phyloP scores from a whole-genome alignment of 2,329 filamentous ascomycete species.

The Neoarthrinium moseri region DNA sequence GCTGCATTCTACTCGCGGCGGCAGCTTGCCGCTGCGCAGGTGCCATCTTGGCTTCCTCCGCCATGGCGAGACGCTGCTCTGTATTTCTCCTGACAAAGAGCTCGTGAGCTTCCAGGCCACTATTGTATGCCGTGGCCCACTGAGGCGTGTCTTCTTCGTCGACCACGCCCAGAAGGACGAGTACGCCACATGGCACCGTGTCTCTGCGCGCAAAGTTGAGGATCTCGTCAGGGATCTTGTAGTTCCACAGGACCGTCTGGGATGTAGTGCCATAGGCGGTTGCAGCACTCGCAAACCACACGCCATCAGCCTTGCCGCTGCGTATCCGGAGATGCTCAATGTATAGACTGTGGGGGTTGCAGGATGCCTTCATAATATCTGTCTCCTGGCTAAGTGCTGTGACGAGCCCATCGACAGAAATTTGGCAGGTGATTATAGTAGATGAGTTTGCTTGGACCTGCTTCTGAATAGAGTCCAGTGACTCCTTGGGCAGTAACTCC shows the following conservation, averaged over 20 bases:
- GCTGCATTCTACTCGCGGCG: conserved; percentile 35
- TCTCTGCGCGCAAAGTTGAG: conserved; percentile 49
- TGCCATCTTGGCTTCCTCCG: conserved; percentile 42
- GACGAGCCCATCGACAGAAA: conserved; percentile 45
- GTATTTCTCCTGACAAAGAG: conserved; percentile 30
- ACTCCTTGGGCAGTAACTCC: conserved; percentile 20
- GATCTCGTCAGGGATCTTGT: conserved; percentile 53
- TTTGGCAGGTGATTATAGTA: conserved; percentile 44
- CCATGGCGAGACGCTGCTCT: conserved; percentile 40
- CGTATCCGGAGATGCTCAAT: conserved; percentile 46
- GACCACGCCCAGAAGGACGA: conserved; percentile 53
- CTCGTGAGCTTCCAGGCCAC: conserved; percentile 34
- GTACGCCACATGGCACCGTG: conserved; percentile 57
- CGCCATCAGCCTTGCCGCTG: conserved; percentile 33
- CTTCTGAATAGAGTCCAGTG: conserved; percentile 34
- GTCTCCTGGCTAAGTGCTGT: conserved; percentile 41
- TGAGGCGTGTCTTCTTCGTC: conserved; percentile 51
- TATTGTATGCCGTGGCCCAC: conserved; percentile 46
- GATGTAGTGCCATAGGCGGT: conserved; percentile 55
- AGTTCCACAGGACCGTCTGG: conserved; percentile 60
- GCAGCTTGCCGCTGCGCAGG: conserved; percentile 41
- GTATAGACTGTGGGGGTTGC: conserved; percentile 37
- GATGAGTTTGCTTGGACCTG: conserved; percentile 24
- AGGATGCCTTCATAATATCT: conserved; percentile 18
- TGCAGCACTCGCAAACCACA: conserved; percentile 57